Base-by-base conservation (phyloP, 768 basidiomycete species). In the Austroboletus festivus region DNA sequence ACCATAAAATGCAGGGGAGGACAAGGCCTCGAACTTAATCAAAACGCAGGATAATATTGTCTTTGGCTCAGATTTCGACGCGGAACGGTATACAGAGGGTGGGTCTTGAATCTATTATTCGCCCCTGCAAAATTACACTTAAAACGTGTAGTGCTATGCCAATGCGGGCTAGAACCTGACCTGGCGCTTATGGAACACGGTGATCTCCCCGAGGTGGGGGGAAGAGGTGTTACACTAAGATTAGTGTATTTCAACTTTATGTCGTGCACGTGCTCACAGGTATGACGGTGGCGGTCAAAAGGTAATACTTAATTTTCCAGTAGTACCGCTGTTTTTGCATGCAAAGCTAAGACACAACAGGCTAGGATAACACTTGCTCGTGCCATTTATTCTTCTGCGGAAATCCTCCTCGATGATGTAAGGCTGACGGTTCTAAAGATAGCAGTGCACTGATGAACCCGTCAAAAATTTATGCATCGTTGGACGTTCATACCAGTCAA, bases 331-430 rank as follows among this genome's bases (percentile, higher is more conserved):
- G 6, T 24, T 9, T 20, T 26, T 19, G 10, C n/a, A 16, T 38
- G 24, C 49, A 34, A 8, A 38, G n/a, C 39, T 6, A 6, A 4
- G 24, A 37, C 21, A n/a, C n/a, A n/a, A n/a, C 37, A 76, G 31
- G 80, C 71, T 60, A 60, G 82, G 20, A 67, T 84, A 38, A 78
- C 78, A 1, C 64, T 81, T 19, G 82, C 82, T 1, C 70, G 82
- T 0, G 81, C 80, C 0, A 62, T 83, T 2, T 85, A 85, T 56
- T 78, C 77, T 1, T 66, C 65, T 15, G 81, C 87, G 0, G 62
- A 78, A 23, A 78, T 84, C 15, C 59, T 92, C 12, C 68, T 90
- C 30, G 89, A 92, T 57, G 87, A 89, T 58, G 79, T 88, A 41
- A 35, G 46, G 31, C 33, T 15, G 21, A 38, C 21, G 5, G 9